phyloP scores from a whole-genome alignment of 805 yeast genomes.

The Peterozyma xylosa region DNA sequence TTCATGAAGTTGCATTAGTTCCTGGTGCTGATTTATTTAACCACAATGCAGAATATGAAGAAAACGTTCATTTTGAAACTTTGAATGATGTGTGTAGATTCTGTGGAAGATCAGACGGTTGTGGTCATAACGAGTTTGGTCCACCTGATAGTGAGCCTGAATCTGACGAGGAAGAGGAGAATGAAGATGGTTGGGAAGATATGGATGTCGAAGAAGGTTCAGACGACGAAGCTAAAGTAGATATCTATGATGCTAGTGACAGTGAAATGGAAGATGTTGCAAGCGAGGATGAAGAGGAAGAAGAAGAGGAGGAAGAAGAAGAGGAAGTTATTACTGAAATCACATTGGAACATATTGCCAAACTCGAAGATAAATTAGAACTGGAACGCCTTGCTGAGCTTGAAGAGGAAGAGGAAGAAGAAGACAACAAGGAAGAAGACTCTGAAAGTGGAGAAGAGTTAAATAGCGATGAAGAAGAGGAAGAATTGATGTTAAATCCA shows the following conservation, averaged over 20 bases:
- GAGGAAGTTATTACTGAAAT: conserved; percentile 17
- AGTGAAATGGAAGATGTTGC: conserved; percentile 17
- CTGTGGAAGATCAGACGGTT: conserved; percentile 23
- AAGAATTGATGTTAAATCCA: conserved; percentile 27
- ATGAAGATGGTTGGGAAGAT: conserved; percentile 13
- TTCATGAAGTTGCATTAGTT: conserved; percentile 67
- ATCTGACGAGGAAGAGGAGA: conserved; percentile 19
- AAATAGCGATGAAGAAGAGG: conserved; percentile 15
- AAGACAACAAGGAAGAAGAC: conserved; percentile 17
- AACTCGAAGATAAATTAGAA: conserved; percentile 20
- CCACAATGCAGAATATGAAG: conserved; percentile 46
- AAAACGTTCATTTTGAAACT: conserved; percentile 63
- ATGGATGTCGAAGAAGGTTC: conserved; percentile 14
- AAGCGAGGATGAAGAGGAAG: conserved; percentile 13
- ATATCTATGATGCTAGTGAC: conserved; percentile 7
- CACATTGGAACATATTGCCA: conserved; percentile 22
- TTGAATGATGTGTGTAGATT: conserved; percentile 26
- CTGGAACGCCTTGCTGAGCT: conserved; percentile 2
- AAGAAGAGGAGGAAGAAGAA: conserved; percentile 11
- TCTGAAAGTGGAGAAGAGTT: conserved; percentile 15
- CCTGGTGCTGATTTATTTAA: conserved; percentile 92
- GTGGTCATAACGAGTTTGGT: conserved; percentile 22
- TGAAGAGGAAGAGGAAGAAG: conserved; percentile 18
- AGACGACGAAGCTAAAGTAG: conserved; percentile 14
- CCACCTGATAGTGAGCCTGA: conserved; percentile 20